Base-by-base conservation (phyloP, 768 basidiomycete genomes). In the Lentinula boryana region DNA sequence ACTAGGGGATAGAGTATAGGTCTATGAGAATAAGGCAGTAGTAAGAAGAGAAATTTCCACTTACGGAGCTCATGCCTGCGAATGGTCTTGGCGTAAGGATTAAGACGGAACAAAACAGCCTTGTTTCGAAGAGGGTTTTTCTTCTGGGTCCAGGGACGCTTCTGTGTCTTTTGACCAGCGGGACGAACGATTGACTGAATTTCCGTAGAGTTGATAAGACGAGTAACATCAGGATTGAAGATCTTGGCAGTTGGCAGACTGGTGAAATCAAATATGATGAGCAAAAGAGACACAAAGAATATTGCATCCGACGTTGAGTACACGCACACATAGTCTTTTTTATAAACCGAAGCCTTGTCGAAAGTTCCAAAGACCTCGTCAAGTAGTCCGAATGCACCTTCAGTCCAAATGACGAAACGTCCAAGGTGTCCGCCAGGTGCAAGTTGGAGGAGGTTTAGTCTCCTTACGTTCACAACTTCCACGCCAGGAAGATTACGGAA, bases 401-500 rank as follows among this genome's bases (percentile, higher is more conserved):
- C 91, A 63, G 97, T 98, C 97, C 97, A 99, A 83, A 99, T 96
- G 74, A 98, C 82, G 80, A 99, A 99, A 64, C 97, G 93, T 63
- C 97, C 97, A 63, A 99, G 87, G 73, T 99, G 97, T 66, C 97
- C 97, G 86, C 97, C 97, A 53, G 97, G 97, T 15, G 97, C 97
- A 74, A 99, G 93, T 79, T 98, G 95, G 73, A 99, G 93, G 69
- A 99, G 86, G 81, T 99, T 99, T 69, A 99, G 81, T 56, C 91
- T 79, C 74, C 87, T 84, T 67, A 99, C 97, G 74, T 92, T 95
- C 78, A 91, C 93, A 57, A 96, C 80, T 80, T 98, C 97, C 68
- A 98, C 95, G 78, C 97, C 97, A 63, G 97, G 97, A 67, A 99
- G 76, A 80, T 99, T 99, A 73, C 96, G 88, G 91, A 99, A 98